These are phyloP conservation scores for Tympanopsis confertula DNA, from an alignment of 2,329 filamentous ascomycete genomes.

Conservation along the genomic window DNA sequence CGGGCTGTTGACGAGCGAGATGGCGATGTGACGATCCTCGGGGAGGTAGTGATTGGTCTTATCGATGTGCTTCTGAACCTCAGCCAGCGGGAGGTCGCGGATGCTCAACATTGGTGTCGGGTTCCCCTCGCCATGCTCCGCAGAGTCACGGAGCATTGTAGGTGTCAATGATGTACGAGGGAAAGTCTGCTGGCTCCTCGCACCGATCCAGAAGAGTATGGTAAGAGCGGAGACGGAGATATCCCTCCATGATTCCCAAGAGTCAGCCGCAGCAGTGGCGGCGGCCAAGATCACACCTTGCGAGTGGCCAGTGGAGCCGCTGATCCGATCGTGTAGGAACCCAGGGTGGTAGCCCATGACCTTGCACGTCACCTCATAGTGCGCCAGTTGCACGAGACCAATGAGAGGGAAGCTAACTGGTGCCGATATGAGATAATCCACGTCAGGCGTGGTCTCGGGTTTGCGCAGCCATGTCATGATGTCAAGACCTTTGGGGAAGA, in stretches of 20 bases:
- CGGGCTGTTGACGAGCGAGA: slow-evolving; percentile 92
- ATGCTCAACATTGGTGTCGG: slow-evolving; percentile 98
- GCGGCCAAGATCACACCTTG: slow-evolving; percentile 92
- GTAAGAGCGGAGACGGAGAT: slow-evolving; percentile 71
- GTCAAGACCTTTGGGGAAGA: slow-evolving; percentile 94
- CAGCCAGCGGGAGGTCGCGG: slow-evolving; percentile 74
- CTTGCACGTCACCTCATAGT: slow-evolving; percentile 91
- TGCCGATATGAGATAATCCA: slow-evolving; percentile 86
- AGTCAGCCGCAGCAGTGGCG: slow-evolving; percentile 77
- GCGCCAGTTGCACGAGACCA: slow-evolving; percentile 86
- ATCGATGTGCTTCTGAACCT: slow-evolving; percentile 93
- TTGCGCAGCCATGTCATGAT: slow-evolving; percentile 87
- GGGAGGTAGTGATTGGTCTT: slow-evolving; percentile 94
- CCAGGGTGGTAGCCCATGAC: slow-evolving; percentile 82
- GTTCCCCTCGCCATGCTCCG: slow-evolving; percentile 85
- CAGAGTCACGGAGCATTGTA: slow-evolving; percentile 79
- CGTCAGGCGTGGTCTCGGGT: slow-evolving; percentile 79
- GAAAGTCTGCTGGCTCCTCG: slow-evolving; percentile 93
- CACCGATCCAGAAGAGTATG: slow-evolving; percentile 96
- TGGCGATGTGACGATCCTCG: slow-evolving; percentile 80
- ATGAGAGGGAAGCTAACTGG: slow-evolving; percentile 94
- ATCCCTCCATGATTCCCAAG: slow-evolving; percentile 84
- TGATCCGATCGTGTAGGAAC: slow-evolving; percentile 71
- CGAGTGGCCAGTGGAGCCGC: slow-evolving; percentile 87
- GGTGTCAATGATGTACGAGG: slow-evolving; percentile 89